Conservation (phyloP, 2,329 filamentous ascomycete genomes). For the Cryphonectria parasitica region DNA sequence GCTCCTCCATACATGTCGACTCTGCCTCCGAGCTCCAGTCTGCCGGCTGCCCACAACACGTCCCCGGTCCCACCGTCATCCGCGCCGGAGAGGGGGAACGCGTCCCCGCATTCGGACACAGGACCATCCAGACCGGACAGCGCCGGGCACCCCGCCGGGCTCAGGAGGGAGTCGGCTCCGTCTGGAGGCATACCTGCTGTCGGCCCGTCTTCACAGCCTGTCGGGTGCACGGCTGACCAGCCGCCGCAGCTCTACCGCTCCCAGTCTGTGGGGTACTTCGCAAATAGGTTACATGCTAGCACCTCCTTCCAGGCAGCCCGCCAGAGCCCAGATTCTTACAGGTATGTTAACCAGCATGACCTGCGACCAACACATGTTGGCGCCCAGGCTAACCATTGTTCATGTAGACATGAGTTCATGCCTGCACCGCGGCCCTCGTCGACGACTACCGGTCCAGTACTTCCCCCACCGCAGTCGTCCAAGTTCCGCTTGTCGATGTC, state of each 20-base stretch:
- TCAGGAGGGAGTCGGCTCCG: conserved; percentile 19
- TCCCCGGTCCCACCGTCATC: conserved; percentile 21
- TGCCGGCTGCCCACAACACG: conserved; percentile 22
- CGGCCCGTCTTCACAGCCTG: conserved; percentile 33
- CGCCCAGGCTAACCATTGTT: conserved; percentile 27
- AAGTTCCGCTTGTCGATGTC: conserved; percentile 80
- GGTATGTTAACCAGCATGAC: conserved; percentile 33
- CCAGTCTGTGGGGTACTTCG: conserved; percentile 53
- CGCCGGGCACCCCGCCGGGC: conserved; percentile 14
- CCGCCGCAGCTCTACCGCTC: conserved; percentile 34
- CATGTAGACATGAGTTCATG: conserved; percentile 48
- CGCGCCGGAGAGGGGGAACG: conserved; percentile 15
- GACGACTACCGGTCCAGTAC: conserved; percentile 41
- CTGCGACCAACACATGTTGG: neutral
- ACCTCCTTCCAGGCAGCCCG: conserved; percentile 56
- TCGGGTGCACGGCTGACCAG: conserved; percentile 32
- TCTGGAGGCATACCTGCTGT: conserved; percentile 13
- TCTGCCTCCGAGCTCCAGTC: conserved; percentile 16
- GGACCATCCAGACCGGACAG: conserved; percentile 18
- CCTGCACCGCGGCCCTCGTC: conserved; percentile 48
- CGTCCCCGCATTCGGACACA: conserved; percentile 18
- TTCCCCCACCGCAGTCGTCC: conserved; percentile 49
- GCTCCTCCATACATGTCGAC: conserved; percentile 35
- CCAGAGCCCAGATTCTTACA: conserved; percentile 48
- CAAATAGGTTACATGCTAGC: conserved; percentile 61